Percentiles rank a stretch among this genome's conserved stretches.
Conservation (phyloP, 2,329 filamentous ascomycete species). For the Penicillium sumatraense region DNA sequence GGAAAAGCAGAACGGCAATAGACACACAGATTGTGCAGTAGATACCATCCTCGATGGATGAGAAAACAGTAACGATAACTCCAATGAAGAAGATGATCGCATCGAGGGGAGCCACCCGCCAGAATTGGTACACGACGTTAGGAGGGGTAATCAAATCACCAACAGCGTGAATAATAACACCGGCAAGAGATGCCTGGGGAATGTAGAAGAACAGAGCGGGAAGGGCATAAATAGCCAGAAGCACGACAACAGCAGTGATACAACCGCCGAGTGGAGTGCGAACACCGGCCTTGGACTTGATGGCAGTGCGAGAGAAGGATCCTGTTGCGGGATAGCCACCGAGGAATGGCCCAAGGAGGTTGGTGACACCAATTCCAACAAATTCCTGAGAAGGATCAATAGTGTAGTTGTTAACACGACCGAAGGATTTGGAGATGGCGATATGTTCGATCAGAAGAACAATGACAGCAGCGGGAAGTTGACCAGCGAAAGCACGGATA, state of each 20-base stretch:
- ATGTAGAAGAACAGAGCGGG: constrained; percentile 94
- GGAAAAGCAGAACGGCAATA: constrained; percentile 77
- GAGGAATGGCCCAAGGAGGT: constrained; percentile 87
- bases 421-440: constrained; percentile 95
- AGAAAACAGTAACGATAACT: constrained; percentile 87
- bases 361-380: constrained; percentile 89
- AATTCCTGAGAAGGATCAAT: constrained; percentile 96
- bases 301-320: constrained; percentile 94
- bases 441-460: constrained; percentile 98
- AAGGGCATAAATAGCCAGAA: constrained; percentile 87
- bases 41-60: constrained; percentile 87
- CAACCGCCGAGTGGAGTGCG: constrained; percentile 88
- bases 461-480: constrained; percentile 85
- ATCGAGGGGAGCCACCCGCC: constrained; percentile 88
- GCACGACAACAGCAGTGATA: constrained; percentile 82
- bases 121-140: constrained; percentile 92
- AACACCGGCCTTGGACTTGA: constrained; percentile 96
- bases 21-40: constrained; percentile 84
- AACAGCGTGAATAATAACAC: constrained; percentile 94
- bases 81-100: constrained; percentile 92
- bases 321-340: constrained; percentile 92
- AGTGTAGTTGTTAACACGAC: constrained; percentile 91
- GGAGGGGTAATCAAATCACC: constrained; percentile 90
- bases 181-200: constrained; percentile 76
- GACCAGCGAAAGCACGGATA: constrained; percentile 68